Base-by-base conservation (phyloP, 805 yeast genomes). In the Ogataea methylovora region DNA sequence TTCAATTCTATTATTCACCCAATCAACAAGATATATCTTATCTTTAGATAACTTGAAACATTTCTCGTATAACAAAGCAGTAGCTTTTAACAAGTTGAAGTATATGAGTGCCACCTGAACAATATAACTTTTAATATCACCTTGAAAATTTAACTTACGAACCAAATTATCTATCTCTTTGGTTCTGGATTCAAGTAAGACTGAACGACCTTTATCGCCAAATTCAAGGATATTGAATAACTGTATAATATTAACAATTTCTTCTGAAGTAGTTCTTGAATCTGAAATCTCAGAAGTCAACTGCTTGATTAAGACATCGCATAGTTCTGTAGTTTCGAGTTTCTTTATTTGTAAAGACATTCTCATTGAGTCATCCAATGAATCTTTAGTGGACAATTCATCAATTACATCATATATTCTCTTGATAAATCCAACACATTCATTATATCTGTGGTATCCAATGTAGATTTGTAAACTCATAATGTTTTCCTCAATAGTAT, bases 1-100 rank as follows among this genome's bases (percentile, higher is more conserved):
- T 27, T 73, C 71, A 22, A 84, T 71, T 52, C 79, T 81, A 10
- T 69, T 69, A 37, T 73, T 72, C 23, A 81, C 72, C 95, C 95
- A 86, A 41, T 78, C 76, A n/a, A 85, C 79, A 13, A 86, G 61
- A 21, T 45, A 47, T 2, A 48, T 34, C 26, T 50, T 52, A 9
- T 46, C 46, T 13, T 30, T 36, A n/a, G 46, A 27, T 12, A 32
- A 33, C 10, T 34, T 33, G 56, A 73, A 82, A 33, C 80, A 68
- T 18, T 61, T 55, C 32, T 67, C 65, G 59, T 70, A 84, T 23
- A 72, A 61, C 13, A 59, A 48, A 11, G 76, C 73, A 0, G 94
- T 76, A 29, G 73, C 65, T 37, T 69, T 71, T 34, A 84, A 63
- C 20, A 69, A 61, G 44, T 76, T 77, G 57, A 81, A 79, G 40